Evolutionary conservation across 257 asterid species (phyloP).

Genomic region (Verbascum thapsus): DNA sequence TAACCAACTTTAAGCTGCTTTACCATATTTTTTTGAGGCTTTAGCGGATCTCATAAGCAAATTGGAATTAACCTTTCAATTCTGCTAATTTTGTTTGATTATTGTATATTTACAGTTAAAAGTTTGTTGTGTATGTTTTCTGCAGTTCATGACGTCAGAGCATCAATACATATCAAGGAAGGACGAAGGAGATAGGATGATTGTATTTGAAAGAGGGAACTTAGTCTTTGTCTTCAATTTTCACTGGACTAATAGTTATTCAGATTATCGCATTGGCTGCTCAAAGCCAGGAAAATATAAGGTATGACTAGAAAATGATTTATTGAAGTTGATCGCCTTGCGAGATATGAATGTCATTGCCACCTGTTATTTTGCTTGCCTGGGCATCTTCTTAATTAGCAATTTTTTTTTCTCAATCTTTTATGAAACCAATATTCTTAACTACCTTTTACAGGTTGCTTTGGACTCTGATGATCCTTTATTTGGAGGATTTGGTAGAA

Average conservation of each 20-base stretch:
- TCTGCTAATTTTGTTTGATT: conserved; percentile 8
- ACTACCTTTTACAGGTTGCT: conserved; percentile 53
- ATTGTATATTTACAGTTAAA: conserved; percentile 5
- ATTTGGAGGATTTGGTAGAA: conserved; percentile 86
- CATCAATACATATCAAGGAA: conserved; percentile 86
- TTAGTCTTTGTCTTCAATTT: conserved; percentile 88
- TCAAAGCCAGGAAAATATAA: conserved; percentile 88
- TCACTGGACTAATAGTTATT: conserved; percentile 83
- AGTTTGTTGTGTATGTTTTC: conserved; percentile 5
- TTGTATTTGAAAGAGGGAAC: conserved; percentile 83
- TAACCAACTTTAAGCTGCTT: neutral
- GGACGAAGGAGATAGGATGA: conserved; percentile 75
- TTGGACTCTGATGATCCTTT: conserved; percentile 73
- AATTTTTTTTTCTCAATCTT: neutral
- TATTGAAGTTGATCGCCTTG: conserved; percentile 5
- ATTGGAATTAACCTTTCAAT: neutral
- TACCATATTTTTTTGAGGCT: too few species aligned
- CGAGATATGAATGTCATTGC: neutral
- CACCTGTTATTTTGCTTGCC: neutral
- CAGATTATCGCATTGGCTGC: conserved; percentile 87
- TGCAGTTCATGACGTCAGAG: conserved; percentile 94
- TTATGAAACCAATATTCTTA: conserved; percentile 10
- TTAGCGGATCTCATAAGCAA: neutral
- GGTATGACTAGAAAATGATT: conserved; percentile 41
- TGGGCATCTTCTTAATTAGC: neutral